A percentile compares a stretch with the other conserved stretches of the same genome.
Evolutionary conservation across 371 early-diverging fungal species (phyloP).

Genomic region (Apophysomyces variabilis): DNA sequence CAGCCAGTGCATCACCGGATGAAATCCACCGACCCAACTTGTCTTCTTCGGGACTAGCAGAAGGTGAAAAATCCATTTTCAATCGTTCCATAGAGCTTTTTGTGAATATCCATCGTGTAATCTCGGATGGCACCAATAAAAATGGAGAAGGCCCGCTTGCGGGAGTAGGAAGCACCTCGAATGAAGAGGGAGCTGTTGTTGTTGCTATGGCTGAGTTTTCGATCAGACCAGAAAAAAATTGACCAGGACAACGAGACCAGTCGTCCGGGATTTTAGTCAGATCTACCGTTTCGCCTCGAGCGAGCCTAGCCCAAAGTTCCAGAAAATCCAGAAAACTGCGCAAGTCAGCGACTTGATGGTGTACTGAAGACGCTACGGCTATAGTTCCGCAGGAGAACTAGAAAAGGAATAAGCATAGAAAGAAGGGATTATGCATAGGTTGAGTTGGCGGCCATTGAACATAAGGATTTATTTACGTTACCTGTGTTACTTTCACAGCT

Average conservation of each 20-base stretch:
- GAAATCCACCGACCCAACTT: constrained; percentile 40
- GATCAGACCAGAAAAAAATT: constrained; percentile 31
- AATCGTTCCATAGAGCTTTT: constrained; percentile 28
- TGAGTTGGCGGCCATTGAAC: not conserved
- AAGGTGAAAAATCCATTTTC: constrained; percentile 39
- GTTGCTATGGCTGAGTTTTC: constrained; percentile 14
- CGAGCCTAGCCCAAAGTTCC: constrained; percentile 42
- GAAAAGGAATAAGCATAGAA: not conserved
- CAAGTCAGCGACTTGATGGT: constrained; percentile 46
- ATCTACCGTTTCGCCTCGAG: constrained; percentile 37
- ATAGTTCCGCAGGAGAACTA: constrained; percentile 52
- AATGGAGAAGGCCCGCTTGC: constrained; percentile 28
- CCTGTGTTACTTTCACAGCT: constrained; percentile 48
- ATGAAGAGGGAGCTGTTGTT: constrained; percentile 32
- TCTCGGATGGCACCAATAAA: constrained; percentile 32
- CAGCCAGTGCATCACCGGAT: constrained; percentile 48
- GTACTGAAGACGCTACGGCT: constrained; percentile 40
- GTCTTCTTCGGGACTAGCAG: constrained; percentile 5
- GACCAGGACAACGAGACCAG: constrained; percentile 42
- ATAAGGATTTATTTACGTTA: constrained; percentile 13
- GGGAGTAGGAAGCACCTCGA: constrained; percentile 29
- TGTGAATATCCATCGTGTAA: constrained; percentile 38
- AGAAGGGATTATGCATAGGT: not conserved
- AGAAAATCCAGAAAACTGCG: constrained; percentile 46
- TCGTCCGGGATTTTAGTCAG: constrained; percentile 35